phyloP scores from a whole-genome alignment of 1,139 yeast species.

The Kodamaea fungicola region DNA sequence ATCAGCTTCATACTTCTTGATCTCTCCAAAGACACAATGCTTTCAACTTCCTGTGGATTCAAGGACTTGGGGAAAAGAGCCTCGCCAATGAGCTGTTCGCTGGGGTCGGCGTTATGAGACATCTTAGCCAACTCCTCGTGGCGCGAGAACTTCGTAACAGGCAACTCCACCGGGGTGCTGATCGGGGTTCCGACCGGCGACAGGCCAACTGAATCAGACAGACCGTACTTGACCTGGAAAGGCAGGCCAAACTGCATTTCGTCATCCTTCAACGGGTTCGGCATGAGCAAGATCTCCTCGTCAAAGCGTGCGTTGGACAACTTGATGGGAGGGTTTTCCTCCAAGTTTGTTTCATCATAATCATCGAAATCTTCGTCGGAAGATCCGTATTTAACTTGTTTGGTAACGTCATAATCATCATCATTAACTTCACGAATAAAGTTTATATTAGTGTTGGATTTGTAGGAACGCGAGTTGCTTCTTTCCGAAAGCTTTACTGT shows the following conservation, averaged over 20 bases:
- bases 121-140: conserved; percentile 7
- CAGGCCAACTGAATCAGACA: conserved; percentile 1
- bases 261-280: conserved; percentile 8
- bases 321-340: conserved; percentile 27
- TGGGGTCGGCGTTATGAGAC: conserved; percentile 2
- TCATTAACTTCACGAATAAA: conserved; percentile 36
- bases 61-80: conserved; percentile 69
- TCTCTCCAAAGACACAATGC: conserved; percentile 69
- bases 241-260: conserved; percentile 32
- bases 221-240: conserved; percentile 24
- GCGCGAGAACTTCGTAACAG: not conserved
- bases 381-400: conserved; percentile 10
- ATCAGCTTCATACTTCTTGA: conserved; percentile 52
- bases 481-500: conserved; percentile 5
- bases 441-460: conserved; percentile 23
- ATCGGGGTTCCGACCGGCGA: conserved; percentile 5
- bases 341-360: conserved; percentile 24
- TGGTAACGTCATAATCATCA: conserved; percentile 14
- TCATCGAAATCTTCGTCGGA: conserved; percentile 13
- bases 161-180: conserved; percentile 1
- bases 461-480: conserved; percentile 9
- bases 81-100: conserved; percentile 46
- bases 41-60: conserved; percentile 65
- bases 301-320: conserved; percentile 21
- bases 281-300: conserved; percentile 26